Conservation (phyloP, 768 basidiomycete genomes). For the Pleurotus djamor region DNA sequence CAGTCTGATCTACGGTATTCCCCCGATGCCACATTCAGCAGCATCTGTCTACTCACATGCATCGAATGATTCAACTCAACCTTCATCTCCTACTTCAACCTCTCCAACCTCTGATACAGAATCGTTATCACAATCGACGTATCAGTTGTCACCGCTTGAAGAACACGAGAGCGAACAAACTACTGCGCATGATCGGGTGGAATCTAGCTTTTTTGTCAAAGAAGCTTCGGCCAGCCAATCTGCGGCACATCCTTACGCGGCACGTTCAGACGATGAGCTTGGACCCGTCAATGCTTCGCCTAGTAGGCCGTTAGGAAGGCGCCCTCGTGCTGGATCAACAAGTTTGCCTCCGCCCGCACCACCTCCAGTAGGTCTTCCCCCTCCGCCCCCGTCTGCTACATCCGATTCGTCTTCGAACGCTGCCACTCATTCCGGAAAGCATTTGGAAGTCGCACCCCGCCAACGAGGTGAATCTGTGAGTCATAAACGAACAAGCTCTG, state of each 20-base stretch:
- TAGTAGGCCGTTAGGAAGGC: slow-evolving; percentile 27
- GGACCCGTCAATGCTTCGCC: slow-evolving; percentile 26
- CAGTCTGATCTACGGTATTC: slow-evolving; percentile 86
- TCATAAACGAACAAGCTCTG: slow-evolving; percentile 56
- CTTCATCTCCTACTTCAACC: slow-evolving; percentile 43
- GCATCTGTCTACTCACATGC: slow-evolving; percentile 23
- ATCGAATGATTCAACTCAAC: slow-evolving; percentile 48
- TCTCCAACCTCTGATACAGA: slow-evolving; percentile 37
- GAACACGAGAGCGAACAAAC: slow-evolving; percentile 23
- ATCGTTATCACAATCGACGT: slow-evolving; percentile 28
- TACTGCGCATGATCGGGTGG: slow-evolving; percentile 21
- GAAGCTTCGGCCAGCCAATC: slow-evolving; percentile 19
- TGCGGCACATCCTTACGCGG: slow-evolving; percentile 50
- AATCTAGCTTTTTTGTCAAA: slow-evolving; percentile 24
- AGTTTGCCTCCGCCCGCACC: slow-evolving; percentile 65
- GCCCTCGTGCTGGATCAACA: slow-evolving; percentile 48
- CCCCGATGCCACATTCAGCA: slow-evolving; percentile 67
- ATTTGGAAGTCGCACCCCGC: slow-evolving; percentile 33
- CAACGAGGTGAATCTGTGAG: slow-evolving; percentile 47
- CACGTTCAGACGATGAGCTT: slow-evolving; percentile 33
- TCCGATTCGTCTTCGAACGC: slow-evolving; percentile 26
- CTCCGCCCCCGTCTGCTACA: slow-evolving; percentile 52
- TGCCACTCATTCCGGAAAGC: slow-evolving; percentile 19
- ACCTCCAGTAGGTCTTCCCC: slow-evolving; percentile 46
- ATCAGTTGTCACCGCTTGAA: slow-evolving; percentile 23